These are phyloP conservation scores for Neospora caninum DNA, from an alignment of 169 alveolate genomes.

Conservation along the genomic window DNA sequence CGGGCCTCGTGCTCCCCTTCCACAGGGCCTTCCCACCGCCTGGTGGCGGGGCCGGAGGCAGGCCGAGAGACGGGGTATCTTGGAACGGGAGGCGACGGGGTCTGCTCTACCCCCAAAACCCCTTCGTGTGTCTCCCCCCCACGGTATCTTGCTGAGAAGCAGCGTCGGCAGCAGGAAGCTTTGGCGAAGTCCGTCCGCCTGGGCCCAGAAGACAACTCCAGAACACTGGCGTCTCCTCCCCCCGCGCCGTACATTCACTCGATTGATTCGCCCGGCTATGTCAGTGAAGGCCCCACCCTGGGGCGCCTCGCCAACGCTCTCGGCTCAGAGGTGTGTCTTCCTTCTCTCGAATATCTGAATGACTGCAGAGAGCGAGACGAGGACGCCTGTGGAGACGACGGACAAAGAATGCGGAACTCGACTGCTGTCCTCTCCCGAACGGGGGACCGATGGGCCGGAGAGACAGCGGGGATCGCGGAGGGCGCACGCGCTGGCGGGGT, in stretches of 20 bases:
- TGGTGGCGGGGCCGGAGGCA: background rate
- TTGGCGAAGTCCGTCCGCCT: too few relatives aligned
- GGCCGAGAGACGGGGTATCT: background rate
- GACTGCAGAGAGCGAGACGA: too few relatives aligned
- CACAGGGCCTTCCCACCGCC: too few relatives aligned
- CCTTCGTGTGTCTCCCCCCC: background rate
- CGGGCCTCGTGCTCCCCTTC: too few relatives aligned
- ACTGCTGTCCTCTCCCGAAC: too few relatives aligned
- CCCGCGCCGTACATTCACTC: constrained; percentile 9
- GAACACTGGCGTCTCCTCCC: background rate
- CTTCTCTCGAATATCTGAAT: background rate
- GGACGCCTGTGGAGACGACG: too few relatives aligned
- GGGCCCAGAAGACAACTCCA: too few relatives aligned
- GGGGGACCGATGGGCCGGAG: too few relatives aligned
- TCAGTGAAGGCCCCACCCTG: background rate
- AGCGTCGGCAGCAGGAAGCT: background rate
- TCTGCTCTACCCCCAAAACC: background rate
- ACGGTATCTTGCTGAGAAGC: background rate
- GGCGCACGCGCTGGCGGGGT: too few relatives aligned
- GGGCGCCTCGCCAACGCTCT: background rate
- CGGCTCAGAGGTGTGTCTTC: background rate
- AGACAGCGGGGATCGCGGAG: too few relatives aligned
- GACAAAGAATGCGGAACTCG: too few relatives aligned
- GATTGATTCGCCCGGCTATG: background rate
- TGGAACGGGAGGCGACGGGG: background rate